These are phyloP conservation scores for Platanus orientalis DNA, from an alignment of 164 flowering plant species.

Conservation along the genomic window DNA sequence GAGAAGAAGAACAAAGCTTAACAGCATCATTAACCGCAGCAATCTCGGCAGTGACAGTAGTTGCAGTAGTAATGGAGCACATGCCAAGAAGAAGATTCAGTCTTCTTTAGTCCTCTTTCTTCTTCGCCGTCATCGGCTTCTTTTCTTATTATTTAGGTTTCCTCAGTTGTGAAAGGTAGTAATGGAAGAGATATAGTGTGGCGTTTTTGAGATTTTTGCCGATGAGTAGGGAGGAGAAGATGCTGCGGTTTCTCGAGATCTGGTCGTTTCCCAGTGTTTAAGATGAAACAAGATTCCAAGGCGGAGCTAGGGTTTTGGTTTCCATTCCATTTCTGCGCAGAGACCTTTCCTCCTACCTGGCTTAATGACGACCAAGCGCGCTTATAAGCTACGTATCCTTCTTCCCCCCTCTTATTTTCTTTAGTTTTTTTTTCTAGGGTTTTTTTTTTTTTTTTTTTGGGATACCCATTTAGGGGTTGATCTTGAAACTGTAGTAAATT, in stretches of 20 bases:
- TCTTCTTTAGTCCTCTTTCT: neutral
- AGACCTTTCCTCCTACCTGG: neutral
- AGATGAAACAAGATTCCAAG: conserved; percentile 9
- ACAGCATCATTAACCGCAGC: too few species aligned
- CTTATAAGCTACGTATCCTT: conserved; percentile 92
- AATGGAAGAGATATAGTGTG: neutral
- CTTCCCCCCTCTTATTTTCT: neutral
- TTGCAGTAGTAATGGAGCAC: neutral
- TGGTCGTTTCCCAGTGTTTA: neutral
- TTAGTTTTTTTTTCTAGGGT: conserved; percentile 3
- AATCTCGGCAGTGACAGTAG: neutral
- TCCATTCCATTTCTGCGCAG: conserved; percentile 1
- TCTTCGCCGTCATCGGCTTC: neutral
- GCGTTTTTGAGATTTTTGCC: neutral
- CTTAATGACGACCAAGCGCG: conserved; percentile 71
- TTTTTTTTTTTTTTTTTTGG: neutral
- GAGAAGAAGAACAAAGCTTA: neutral
- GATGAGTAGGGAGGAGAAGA: neutral
- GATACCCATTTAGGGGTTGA: neutral
- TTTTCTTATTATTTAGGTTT: neutral
- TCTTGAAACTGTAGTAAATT: neutral
- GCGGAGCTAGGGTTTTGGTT: conserved; percentile 6
- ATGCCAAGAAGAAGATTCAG: neutral
- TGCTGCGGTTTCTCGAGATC: conserved; percentile 17
- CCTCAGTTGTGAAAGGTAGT: neutral